Evolutionary conservation across 306 rosid genomes (phyloP).

Genomic region (Hylodesmum podocarpum): DNA sequence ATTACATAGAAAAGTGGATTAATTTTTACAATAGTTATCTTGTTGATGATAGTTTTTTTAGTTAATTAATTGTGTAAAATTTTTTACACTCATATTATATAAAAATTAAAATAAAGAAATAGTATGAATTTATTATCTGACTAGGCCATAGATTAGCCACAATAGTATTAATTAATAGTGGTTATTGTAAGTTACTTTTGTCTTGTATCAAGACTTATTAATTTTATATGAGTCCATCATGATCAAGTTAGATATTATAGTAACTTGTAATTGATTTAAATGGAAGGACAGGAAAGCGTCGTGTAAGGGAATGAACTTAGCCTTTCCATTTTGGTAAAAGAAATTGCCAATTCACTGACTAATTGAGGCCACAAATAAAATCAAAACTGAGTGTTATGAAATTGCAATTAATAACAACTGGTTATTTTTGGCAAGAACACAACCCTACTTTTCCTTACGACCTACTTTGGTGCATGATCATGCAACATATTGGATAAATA

Average conservation of each 20-base stretch:
- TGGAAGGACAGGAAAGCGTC: constrained; percentile 40
- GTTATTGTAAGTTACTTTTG: neutral
- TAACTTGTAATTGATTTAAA: constrained; percentile 19
- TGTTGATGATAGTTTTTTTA: no score
- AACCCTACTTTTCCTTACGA: constrained; percentile 27
- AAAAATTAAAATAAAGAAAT: no score
- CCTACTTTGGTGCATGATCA: constrained; percentile 43
- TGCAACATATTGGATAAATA: constrained; percentile 45
- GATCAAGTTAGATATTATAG: neutral
- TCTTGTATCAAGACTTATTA: neutral
- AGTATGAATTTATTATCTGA: neutral
- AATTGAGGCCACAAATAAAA: constrained; percentile 31
- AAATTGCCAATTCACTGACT: constrained; percentile 32
- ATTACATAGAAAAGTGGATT: no score
- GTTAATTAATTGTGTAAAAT: no score
- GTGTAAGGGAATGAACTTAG: constrained; percentile 28
- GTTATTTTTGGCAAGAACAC: constrained; percentile 36
- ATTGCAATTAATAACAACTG: constrained; percentile 21
- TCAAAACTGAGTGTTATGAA: constrained; percentile 30
- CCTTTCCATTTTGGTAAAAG: constrained; percentile 28
- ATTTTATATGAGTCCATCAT: neutral
- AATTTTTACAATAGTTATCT: no score
- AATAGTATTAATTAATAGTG: neutral
- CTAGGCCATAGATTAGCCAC: neutral
- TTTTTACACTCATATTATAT: no score